Base-by-base conservation (phyloP, 345 rosid genomes). In the Acer campestre region DNA sequence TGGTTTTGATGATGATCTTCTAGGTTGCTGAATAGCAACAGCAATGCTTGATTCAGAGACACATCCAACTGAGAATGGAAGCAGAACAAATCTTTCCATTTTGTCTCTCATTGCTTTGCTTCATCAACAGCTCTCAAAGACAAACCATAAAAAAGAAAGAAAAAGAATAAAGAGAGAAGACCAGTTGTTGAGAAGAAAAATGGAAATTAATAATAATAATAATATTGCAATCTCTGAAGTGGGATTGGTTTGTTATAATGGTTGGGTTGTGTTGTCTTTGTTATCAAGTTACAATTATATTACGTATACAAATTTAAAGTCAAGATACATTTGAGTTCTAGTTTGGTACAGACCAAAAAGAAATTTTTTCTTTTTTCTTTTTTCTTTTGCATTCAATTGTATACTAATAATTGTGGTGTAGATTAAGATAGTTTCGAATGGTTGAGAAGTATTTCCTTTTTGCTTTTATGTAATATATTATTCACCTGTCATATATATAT, bases 1-100 rank as follows among this genome's bases (percentile, higher is more conserved):
- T 55, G 83, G 12, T 55, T 71, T 80, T 14, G 80, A 18, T 46
- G 74, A 75, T 16, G 81, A 23, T 78, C 79, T 79, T 73, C 81
- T 74, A 10, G 81, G 76, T 0, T 66, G 80, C 29, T 70, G 84
- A 7, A 71, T 70, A 10, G 80, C 89, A 1, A 92, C 88, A 29
- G 87, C 90, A 64, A 92, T 90, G 75, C 97, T 89, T 49, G 94
- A 88, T 44, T 87, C 91, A 65, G 95, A 92, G 70, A 90, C 80
- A 74, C 97, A 92, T 35, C 97, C 95, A 27, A 83, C 81, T 11
- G 97, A 84, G 85, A 92, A 92, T 27, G 97, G 97, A 83, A 92
- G 93, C 69, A 90, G 85, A 67, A 89, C 95, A 80, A 92, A 80
- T 69, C 91, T 88, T 84, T 92, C 97, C 93, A 92, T 88, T 83